Evolutionary conservation across 805 yeast species (phyloP).

Genomic region (Sugiyamaella lignohabitans): DNA sequence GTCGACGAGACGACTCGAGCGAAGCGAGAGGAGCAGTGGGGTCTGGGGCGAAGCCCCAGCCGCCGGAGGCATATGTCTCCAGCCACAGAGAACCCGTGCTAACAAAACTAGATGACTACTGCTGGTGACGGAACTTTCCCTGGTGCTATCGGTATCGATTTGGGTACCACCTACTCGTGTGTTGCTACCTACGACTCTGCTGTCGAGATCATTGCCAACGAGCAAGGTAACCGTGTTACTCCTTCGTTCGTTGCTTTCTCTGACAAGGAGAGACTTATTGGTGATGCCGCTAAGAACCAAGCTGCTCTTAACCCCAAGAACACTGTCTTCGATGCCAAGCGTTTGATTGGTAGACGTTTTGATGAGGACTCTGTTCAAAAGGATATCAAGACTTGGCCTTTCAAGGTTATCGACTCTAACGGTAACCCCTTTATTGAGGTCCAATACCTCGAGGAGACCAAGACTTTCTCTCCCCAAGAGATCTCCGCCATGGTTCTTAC

Average conservation of each 20-base stretch:
- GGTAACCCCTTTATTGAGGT: slow-evolving; percentile 79
- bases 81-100: neutral
- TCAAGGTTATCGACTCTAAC: slow-evolving; percentile 63
- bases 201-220: slow-evolving; percentile 94
- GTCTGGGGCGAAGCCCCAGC: too few species aligned
- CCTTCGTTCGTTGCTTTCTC: slow-evolving; percentile 96
- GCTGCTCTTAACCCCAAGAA: slow-evolving; percentile 89
- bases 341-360: slow-evolving; percentile 88
- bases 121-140: slow-evolving; percentile 91
- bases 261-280: slow-evolving; percentile 85
- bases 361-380: slow-evolving; percentile 77
- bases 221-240: slow-evolving; percentile 97
- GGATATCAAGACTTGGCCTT: slow-evolving; percentile 93
- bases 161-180: slow-evolving; percentile 95
- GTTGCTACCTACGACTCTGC: slow-evolving; percentile 92
- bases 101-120: slow-evolving; percentile 23
- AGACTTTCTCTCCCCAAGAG: slow-evolving; percentile 90
- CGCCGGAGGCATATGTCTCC: too few species aligned
- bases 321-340: slow-evolving; percentile 84
- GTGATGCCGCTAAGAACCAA: slow-evolving; percentile 97
- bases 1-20: too few species aligned
- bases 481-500: slow-evolving; percentile 85
- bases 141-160: slow-evolving; percentile 99
- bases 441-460: slow-evolving; percentile 76
- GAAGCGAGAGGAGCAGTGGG: too few species aligned